These are phyloP conservation scores for Scheffersomyces cryptocercus DNA, from an alignment of 1,139 yeast genomes.

Conservation along the genomic window DNA sequence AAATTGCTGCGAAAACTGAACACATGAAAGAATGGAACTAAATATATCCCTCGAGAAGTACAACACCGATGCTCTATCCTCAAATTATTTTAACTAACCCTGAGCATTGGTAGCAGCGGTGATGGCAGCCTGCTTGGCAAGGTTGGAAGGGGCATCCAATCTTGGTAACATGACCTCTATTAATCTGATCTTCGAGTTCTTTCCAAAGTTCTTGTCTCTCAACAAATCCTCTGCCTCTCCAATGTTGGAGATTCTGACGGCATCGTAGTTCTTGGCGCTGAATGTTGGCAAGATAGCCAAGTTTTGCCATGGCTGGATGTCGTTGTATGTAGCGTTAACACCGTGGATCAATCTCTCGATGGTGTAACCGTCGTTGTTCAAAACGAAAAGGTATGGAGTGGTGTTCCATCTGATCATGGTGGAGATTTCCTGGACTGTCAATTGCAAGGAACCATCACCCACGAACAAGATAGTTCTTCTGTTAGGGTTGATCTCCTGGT, in stretches of 20 bases:
- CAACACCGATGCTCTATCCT: neutral
- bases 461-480: slow-evolving; percentile 80
- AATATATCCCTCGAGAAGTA: too few relatives aligned
- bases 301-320: slow-evolving; percentile 83
- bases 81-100: slow-evolving; percentile 7
- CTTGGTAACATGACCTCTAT: slow-evolving; percentile 77
- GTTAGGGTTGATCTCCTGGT: slow-evolving; percentile 63
- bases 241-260: slow-evolving; percentile 56
- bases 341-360: slow-evolving; percentile 90
- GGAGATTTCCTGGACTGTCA: slow-evolving; percentile 85
- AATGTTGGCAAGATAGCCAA: slow-evolving; percentile 65
- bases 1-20: neutral
- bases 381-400: slow-evolving; percentile 77
- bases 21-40: too few relatives aligned
- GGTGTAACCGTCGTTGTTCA: slow-evolving; percentile 87
- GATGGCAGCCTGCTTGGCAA: slow-evolving; percentile 51
- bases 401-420: slow-evolving; percentile 80
- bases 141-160: slow-evolving; percentile 79
- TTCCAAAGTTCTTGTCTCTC: slow-evolving; percentile 53
- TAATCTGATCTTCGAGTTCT: slow-evolving; percentile 67
- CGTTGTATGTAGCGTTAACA: slow-evolving; percentile 70
- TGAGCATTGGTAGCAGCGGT: slow-evolving; percentile 66
- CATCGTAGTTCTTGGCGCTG: slow-evolving; percentile 64
- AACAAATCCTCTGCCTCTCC: slow-evolving; percentile 69
- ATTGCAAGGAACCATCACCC: slow-evolving; percentile 89